Evolutionary conservation across 208 protist species (phyloP).

Genomic region (Strigomonas culicis): DNA sequence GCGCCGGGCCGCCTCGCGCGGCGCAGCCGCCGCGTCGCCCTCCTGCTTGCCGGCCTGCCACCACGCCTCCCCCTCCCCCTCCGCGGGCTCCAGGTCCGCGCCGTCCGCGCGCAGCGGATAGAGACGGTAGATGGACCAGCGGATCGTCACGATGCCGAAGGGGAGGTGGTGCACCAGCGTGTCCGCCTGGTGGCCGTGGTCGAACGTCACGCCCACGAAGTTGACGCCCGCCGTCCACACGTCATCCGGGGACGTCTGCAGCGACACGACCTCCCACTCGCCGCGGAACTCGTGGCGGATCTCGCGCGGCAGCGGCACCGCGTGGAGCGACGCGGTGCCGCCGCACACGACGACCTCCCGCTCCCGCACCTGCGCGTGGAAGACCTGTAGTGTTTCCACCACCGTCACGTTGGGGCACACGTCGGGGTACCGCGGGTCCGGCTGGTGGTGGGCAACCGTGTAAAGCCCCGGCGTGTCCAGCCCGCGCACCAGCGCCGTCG

Average conservation of each 20-base stretch:
- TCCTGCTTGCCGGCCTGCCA: not conserved
- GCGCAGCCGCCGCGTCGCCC: not conserved
- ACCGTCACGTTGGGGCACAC: constrained; percentile 58
- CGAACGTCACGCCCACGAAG: constrained; percentile 65
- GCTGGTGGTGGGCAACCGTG: constrained; percentile 48
- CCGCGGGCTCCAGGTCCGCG: constrained; percentile 9
- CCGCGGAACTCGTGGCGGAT: constrained; percentile 60
- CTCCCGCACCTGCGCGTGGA: constrained; percentile 58
- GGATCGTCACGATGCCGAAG: constrained; percentile 84
- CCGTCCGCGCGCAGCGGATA: not conserved
- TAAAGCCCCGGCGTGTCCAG: constrained; percentile 72
- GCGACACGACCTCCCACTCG: constrained; percentile 80
- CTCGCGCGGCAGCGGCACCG: constrained; percentile 63
- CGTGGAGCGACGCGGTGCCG: constrained; percentile 47
- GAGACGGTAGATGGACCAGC: constrained; percentile 73
- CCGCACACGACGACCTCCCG: constrained; percentile 71
- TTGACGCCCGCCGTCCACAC: constrained; percentile 48
- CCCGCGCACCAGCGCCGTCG: constrained; percentile 49
- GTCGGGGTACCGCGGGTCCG: constrained; percentile 61
- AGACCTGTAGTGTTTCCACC: constrained; percentile 65
- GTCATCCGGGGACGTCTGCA: constrained; percentile 48
- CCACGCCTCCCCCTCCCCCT: not conserved
- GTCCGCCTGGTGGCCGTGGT: constrained; percentile 32
- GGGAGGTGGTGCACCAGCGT: constrained; percentile 68
- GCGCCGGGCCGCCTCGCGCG: not conserved